Base-by-base conservation (phyloP, 1,139 yeast genomes). In the Pichia sp. region DNA sequence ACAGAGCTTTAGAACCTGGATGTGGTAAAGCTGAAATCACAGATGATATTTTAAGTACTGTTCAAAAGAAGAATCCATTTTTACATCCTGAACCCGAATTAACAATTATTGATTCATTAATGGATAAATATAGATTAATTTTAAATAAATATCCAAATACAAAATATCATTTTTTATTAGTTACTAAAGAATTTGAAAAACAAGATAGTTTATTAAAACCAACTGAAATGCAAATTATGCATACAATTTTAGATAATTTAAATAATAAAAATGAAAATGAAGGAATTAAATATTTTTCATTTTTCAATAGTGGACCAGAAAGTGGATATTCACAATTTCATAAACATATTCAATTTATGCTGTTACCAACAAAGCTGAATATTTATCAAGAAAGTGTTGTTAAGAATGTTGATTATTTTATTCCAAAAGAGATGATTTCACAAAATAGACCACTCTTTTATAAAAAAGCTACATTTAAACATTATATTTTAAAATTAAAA, bases 321-420 rank as follows among this genome's bases (percentile, higher is more conserved):
- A 81, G 95, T 53, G 98, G 97, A 1, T 96, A 96, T 8, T 87
- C 96, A 0, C 94, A 89, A 57, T 83, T 87, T 40, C 98, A 92
- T 66, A 87, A 87, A 58, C 98, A 92, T 65, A 65, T 90, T 50
- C 98, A 92, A 64, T 81, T 90, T 62, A 69, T 92, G 73, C 73
- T 79, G 31, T 66, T 86, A 37, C 95, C 96, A 3, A 62, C 65
- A 10, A 65, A 71, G 31, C 82, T 80, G 59, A 63, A 61, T 1
- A 75, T 87, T 4, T 82, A 75, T 61, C 86, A 89, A 35, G 85
- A 80, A 42, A 56, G 59, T 2, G 61, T 85, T 36, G 71, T 78
- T 25, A 60, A 61, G 11, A 64, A 67, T 6, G 67, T 72, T n/a
- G 71, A 69, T 10, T 70, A 76, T 39, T 77, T 70, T 58, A 63